Conservation (phyloP, 441 rosid genomes). For the Populus hybrid region DNA sequence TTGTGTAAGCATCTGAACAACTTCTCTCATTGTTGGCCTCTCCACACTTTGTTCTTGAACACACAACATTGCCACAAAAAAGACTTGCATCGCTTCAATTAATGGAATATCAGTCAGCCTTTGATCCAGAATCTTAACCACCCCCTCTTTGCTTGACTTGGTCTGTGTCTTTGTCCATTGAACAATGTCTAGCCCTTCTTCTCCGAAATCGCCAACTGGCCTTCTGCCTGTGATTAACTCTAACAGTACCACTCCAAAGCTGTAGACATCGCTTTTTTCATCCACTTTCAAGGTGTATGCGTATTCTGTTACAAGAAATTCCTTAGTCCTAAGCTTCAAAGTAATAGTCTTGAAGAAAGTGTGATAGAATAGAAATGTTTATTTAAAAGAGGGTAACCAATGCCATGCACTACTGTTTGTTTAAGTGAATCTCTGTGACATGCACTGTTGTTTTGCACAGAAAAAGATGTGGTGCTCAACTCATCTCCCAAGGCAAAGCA, state of each 20-base stretch:
- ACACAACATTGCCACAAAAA: slow-evolving; percentile 81
- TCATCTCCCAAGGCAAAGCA: slow-evolving; percentile 19
- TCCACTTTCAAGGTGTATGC: slow-evolving; percentile 82
- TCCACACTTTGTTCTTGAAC: slow-evolving; percentile 86
- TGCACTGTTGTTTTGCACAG: slow-evolving; percentile 4
- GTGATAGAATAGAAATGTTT: not conserved
- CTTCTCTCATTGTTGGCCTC: slow-evolving; percentile 90
- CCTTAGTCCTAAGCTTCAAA: not conserved
- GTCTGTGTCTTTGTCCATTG: slow-evolving; percentile 69
- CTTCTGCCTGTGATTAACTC: slow-evolving; percentile 73
- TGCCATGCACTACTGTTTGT: not conserved
- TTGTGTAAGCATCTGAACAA: slow-evolving; percentile 74
- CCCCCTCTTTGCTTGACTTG: slow-evolving; percentile 55
- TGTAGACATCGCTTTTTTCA: slow-evolving; percentile 89
- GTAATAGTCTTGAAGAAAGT: not conserved
- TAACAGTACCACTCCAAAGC: slow-evolving; percentile 76
- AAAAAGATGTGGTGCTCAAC: slow-evolving; percentile 5
- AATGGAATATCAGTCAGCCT: slow-evolving; percentile 44
- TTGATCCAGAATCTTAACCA: slow-evolving; percentile 56
- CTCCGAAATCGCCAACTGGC: slow-evolving; percentile 81
- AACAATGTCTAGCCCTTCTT: slow-evolving; percentile 84
- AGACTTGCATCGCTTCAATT: slow-evolving; percentile 65
- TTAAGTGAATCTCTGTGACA: not conserved
- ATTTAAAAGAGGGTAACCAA: not conserved
- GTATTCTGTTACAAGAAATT: slow-evolving; percentile 47